Evolutionary conservation across 73 alveolate species (phyloP).

Genomic region (Strombidium stylifer): DNA sequence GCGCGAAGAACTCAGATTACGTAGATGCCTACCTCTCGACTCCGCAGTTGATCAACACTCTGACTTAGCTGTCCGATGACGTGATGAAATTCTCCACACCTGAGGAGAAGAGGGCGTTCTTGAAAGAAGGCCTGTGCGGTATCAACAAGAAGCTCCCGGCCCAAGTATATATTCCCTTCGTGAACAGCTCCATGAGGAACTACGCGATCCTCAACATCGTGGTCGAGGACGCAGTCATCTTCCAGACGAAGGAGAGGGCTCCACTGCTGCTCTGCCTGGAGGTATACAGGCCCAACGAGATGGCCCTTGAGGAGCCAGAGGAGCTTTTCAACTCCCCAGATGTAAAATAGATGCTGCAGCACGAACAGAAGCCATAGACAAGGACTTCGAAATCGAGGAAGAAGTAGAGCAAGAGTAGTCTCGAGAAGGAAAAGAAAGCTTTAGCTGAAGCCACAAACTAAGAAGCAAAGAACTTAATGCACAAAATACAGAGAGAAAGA

Average conservation of each 20-base stretch:
- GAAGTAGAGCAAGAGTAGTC: too few relatives aligned
- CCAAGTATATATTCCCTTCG: slow-evolving; percentile 77
- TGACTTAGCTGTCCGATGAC: slow-evolving; percentile 45
- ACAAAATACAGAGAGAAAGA: too few relatives aligned
- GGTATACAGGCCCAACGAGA: slow-evolving; percentile 72
- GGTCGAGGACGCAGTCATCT: slow-evolving; percentile 70
- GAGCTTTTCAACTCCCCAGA: too few relatives aligned
- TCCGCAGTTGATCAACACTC: slow-evolving; percentile 55
- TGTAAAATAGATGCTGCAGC: not conserved
- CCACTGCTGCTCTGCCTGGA: slow-evolving; percentile 73
- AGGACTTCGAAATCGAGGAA: not conserved
- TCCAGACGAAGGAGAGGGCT: slow-evolving; percentile 77
- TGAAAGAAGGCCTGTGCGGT: slow-evolving; percentile 47
- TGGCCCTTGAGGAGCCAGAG: not conserved
- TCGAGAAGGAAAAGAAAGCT: too few relatives aligned
- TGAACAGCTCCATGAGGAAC: slow-evolving; percentile 72
- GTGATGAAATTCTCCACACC: not conserved
- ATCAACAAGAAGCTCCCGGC: slow-evolving; percentile 69
- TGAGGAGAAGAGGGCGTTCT: slow-evolving; percentile 17
- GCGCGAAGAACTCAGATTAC: too few relatives aligned
- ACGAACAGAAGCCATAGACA: not conserved
- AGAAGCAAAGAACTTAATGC: too few relatives aligned
- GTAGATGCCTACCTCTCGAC: slow-evolving; percentile 56
- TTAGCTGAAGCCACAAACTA: too few relatives aligned
- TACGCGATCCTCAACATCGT: slow-evolving; percentile 73